Conservation (phyloP, 768 basidiomycete genomes). For the Pleurotus cornucopiae region DNA sequence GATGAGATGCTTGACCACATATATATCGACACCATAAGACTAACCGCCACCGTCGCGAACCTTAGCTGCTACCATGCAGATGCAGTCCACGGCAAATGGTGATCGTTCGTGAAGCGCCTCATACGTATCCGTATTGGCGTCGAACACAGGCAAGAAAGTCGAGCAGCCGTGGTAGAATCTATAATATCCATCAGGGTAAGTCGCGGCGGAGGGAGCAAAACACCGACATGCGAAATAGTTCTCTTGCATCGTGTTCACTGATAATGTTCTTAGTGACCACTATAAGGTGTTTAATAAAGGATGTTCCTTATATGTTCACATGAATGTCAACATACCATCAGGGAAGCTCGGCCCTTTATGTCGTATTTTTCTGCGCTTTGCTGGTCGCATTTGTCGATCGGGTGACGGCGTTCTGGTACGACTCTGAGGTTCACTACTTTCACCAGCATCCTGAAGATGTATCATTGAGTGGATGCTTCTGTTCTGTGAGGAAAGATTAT, state of each 20-base stretch:
- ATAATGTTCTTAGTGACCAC: constrained; percentile 85
- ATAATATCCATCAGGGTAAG: constrained; percentile 11
- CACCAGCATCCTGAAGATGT: constrained; percentile 63
- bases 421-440: constrained; percentile 67
- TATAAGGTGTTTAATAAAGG: constrained; percentile 22
- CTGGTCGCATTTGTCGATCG: constrained; percentile 63
- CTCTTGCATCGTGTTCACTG: constrained; percentile 77
- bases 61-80: constrained; percentile 90
- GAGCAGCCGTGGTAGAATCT: constrained; percentile 95
- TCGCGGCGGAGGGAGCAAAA: constrained; percentile 11
- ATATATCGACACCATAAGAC: constrained; percentile 13
- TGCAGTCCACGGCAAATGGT: constrained; percentile 89
- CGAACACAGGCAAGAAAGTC: constrained; percentile 86
- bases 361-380: constrained; percentile 68
- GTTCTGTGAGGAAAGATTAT: constrained; percentile 14
- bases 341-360: constrained; percentile 68
- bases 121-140: constrained; percentile 77
- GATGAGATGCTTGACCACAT: constrained; percentile 10
- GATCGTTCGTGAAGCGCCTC: constrained; percentile 84
- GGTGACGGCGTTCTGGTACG: constrained; percentile 71
- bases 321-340: constrained; percentile 50
- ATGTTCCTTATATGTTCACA: neutral
- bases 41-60: constrained; percentile 87
- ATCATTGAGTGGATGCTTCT: constrained; percentile 13
- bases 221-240: constrained; percentile 79